Evolutionary conservation across 768 basidiomycete species (phyloP).

Genomic region (Termitomyces sp.): DNA sequence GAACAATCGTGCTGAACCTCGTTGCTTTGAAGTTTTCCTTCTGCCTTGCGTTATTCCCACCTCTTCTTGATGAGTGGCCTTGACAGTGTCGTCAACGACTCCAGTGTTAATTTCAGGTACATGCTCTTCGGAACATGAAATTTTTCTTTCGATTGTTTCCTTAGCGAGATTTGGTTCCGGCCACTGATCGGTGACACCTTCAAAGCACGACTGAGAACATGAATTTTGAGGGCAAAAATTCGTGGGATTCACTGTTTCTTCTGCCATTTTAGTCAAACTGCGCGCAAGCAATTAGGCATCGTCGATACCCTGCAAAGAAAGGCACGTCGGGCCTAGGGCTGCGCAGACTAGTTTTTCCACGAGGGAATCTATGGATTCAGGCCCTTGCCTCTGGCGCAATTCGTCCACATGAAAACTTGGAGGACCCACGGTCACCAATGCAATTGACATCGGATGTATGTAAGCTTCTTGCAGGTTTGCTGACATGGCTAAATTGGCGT

Average conservation of each 20-base stretch:
- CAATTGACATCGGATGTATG: background rate
- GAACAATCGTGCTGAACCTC: background rate
- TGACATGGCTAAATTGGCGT: background rate
- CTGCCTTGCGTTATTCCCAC: background rate
- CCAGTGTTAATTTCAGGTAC: slow-evolving; percentile 5
- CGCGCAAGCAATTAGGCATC: background rate
- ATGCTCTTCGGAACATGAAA: background rate
- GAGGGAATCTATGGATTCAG: background rate
- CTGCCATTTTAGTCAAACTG: too few species aligned
- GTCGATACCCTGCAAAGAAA: background rate
- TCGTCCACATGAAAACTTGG: too few species aligned
- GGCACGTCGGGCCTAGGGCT: background rate
- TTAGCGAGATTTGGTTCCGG: slow-evolving; percentile 1
- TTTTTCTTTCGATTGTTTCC: background rate
- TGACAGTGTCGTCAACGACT: background rate
- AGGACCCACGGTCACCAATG: background rate
- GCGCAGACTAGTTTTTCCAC: background rate
- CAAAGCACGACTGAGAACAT: background rate
- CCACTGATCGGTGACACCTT: background rate
- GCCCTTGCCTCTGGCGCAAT: background rate
- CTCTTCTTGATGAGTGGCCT: background rate
- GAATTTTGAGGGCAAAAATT: background rate
- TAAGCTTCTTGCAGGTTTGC: background rate
- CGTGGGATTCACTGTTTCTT: background rate
- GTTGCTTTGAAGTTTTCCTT: background rate